Evolutionary conservation across 2,329 filamentous ascomycete genomes (phyloP), one percentile per base, ranked within the genome.

Genomic region (Epicoccum sorghinum): DNA sequence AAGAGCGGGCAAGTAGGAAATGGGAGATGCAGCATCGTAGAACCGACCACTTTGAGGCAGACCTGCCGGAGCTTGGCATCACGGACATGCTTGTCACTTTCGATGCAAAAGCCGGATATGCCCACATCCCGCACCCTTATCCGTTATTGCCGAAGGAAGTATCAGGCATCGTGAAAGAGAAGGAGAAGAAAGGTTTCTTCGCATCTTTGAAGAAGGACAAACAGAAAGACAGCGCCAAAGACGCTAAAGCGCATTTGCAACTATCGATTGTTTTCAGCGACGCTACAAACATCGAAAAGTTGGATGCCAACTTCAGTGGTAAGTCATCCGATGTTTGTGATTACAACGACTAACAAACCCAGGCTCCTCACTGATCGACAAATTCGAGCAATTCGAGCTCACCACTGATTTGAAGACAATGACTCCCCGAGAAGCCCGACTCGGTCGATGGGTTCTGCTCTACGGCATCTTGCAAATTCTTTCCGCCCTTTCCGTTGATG

Each of bases 61-160:
- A 80, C 44, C 63, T 74, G 22, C 73, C 73, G 2, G 84, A 84
- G 38, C 75, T 89, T n/a, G 83, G 85, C 1, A 80, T 89, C 60
- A 88, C 86, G 0, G 86, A 89, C 61, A 83, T 89, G 70, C 75
- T 90, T 3, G 66, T 88, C 50, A 80, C 83, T 50, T 90, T 85
- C 58, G 87, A 90, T 72, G 87, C 83, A 57, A 80, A 79, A 46
- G 77, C 84, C 60, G 79, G 81, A 7, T 87, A 84, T 65, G 51
- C 65, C 2, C 74, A 75, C 22, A 73, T 77, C 29, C 73, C 87
- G 0, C 82, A 88, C 54, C 86, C 88, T 0, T 89, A 87, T 59
- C 86, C 87, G 0, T 73, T 89, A 1, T 78, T 89, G 3, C 87
- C 88, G 1, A 61, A 66, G 37, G 66, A 69, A 25, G 62, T 73